phyloP scores from a whole-genome alignment of 306 rosid genomes.

The Vigna reflexopilosa region DNA sequence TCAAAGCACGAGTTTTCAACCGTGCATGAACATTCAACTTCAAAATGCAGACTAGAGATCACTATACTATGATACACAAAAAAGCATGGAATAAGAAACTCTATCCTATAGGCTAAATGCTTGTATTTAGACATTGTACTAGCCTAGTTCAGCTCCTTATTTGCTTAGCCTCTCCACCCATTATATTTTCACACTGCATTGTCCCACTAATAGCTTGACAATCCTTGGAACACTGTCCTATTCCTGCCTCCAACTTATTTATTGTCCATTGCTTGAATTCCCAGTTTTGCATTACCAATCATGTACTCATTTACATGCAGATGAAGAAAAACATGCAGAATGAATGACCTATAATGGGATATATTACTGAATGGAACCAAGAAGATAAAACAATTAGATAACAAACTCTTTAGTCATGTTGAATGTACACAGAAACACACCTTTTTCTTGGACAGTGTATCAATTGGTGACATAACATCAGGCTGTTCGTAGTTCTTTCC shows the following conservation, averaged over 20 bases:
- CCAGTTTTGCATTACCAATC: slow-evolving; percentile 5
- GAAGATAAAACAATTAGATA: slow-evolving; percentile 28
- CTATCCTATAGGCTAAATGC: background rate
- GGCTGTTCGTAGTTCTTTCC: slow-evolving; percentile 89
- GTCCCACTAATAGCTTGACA: slow-evolving; percentile 13
- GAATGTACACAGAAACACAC: slow-evolving; percentile 49
- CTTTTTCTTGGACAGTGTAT: slow-evolving; percentile 90
- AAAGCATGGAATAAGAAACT: background rate
- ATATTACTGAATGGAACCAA: slow-evolving; percentile 1
- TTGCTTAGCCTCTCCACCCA: background rate
- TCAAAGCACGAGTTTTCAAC: background rate
- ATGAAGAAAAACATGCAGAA: slow-evolving; percentile 7
- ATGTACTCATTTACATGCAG: slow-evolving; percentile 10
- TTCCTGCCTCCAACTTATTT: slow-evolving; percentile 10
- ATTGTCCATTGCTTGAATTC: slow-evolving; percentile 25
- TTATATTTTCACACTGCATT: slow-evolving; percentile 9
- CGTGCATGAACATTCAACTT: slow-evolving; percentile 5
- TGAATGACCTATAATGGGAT: background rate
- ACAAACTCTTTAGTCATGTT: background rate
- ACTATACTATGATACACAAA: slow-evolving; percentile 17
- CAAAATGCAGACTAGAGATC: slow-evolving; percentile 28
- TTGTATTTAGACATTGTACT: background rate
- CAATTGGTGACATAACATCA: slow-evolving; percentile 83
- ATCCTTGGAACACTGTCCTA: slow-evolving; percentile 7
- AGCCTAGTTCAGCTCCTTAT: slow-evolving; percentile 10